Percentiles rank a stretch among this genome's conserved stretches.
These are phyloP conservation scores for Hawksworthiomyces lignivorus DNA, from an alignment of 2,329 filamentous ascomycete genomes.

Conservation along the genomic window DNA sequence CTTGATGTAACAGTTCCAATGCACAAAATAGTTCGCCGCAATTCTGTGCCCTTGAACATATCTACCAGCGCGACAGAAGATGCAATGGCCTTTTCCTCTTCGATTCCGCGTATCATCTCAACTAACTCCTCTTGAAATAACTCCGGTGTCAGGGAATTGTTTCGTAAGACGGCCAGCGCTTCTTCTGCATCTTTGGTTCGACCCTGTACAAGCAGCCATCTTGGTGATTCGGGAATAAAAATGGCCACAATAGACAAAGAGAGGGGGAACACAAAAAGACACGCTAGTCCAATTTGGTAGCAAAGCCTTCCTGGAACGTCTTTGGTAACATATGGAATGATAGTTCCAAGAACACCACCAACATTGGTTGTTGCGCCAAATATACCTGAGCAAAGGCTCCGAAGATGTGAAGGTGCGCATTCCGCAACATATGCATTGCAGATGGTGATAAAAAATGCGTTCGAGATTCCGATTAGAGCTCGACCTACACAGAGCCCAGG, in stretches of 20 bases:
- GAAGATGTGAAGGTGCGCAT: constrained; percentile 22
- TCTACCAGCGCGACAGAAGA: constrained; percentile 13
- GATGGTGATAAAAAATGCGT: constrained; percentile 22
- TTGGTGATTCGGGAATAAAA: constrained; percentile 36
- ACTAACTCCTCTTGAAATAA: constrained; percentile 17
- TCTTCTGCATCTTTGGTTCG: constrained; percentile 34
- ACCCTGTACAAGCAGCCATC: constrained; percentile 41
- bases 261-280: constrained; percentile 32
- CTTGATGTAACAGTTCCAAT: constrained; percentile 17
- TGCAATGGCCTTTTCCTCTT: constrained; percentile 17
- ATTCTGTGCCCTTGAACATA: constrained; percentile 18
- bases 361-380: constrained; percentile 42
- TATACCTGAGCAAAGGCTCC: constrained; percentile 38
- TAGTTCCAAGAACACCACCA: constrained; percentile 37
- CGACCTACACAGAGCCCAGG: constrained; percentile 19
- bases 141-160: constrained; percentile 19
- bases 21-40: constrained; percentile 18
- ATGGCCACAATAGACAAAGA: constrained; percentile 29
- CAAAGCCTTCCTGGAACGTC: constrained; percentile 28
- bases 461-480: constrained; percentile 18
- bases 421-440: constrained; percentile 22
- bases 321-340: constrained; percentile 34
- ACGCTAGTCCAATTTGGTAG: constrained; percentile 40
- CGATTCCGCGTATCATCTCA: constrained; percentile 18
- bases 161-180: constrained; percentile 31